A percentile compares a stretch with the other conserved stretches of the same genome.
Conservation (phyloP, 345 rosid genomes). For the Euclidium syriacum region DNA sequence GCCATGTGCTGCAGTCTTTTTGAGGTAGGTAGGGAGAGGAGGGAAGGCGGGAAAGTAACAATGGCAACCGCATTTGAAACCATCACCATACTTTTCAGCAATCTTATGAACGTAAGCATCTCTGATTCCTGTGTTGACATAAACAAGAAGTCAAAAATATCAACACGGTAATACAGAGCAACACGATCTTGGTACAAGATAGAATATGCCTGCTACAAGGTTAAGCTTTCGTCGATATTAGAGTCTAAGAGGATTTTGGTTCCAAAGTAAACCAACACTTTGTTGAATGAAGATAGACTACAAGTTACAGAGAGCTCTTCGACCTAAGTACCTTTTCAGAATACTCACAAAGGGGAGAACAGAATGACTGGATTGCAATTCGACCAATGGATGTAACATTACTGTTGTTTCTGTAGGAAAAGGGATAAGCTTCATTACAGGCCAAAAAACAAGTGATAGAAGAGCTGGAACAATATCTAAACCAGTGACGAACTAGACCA, state of each 20-base stretch:
- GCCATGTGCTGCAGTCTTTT: conserved; percentile 90
- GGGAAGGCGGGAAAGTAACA: conserved; percentile 65
- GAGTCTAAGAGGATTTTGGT: background rate
- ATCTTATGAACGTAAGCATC: conserved; percentile 73
- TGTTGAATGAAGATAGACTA: background rate
- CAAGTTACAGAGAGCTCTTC: conserved; percentile 5
- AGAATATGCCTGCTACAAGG: background rate
- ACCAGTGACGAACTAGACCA: background rate
- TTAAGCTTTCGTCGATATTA: background rate
- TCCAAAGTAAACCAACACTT: background rate
- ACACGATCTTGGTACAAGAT: background rate
- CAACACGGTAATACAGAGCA: background rate
- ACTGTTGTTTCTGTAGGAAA: conserved; percentile 45
- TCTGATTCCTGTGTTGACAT: conserved; percentile 64
- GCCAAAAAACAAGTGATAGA: background rate
- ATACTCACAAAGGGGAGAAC: conserved; percentile 79
- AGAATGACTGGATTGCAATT: conserved; percentile 81
- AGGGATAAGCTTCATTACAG: background rate
- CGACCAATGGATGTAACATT: conserved; percentile 49
- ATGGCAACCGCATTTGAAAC: conserved; percentile 81
- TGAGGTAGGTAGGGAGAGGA: conserved; percentile 59
- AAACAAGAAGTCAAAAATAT: background rate
- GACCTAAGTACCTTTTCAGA: conserved; percentile 52
- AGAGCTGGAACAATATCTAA: background rate
- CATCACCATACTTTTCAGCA: conserved; percentile 64